phyloP scores from a whole-genome alignment of 116 monocot species.

The Iris pallida region DNA sequence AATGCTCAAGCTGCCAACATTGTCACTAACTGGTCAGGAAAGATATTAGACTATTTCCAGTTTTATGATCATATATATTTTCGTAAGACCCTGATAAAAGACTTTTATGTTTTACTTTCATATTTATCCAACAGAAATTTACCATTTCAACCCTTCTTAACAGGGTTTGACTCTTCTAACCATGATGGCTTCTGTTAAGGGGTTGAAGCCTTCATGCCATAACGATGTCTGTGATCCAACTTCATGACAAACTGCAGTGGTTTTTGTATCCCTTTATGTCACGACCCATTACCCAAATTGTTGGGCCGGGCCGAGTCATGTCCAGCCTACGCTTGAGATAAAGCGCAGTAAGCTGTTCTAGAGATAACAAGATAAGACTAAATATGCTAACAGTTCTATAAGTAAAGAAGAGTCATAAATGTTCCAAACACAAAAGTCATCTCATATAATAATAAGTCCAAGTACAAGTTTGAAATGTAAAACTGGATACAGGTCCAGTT shows the following conservation, averaged over 20 bases:
- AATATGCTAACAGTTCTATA: too few species aligned
- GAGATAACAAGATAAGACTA: too few species aligned
- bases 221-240: slow-evolving; percentile 10
- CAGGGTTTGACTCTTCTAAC: slow-evolving; percentile 16
- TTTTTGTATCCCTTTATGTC: slow-evolving; percentile 14
- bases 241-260: neutral
- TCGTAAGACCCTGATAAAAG: slow-evolving; percentile 25
- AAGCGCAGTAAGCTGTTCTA: too few species aligned
- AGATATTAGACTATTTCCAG: slow-evolving; percentile 45
- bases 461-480: too few species aligned
- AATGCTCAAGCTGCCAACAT: slow-evolving; percentile 38
- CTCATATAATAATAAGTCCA: too few species aligned
- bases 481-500: too few species aligned
- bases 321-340: too few species aligned
- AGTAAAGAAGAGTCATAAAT: too few species aligned
- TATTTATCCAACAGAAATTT: neutral
- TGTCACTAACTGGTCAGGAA: slow-evolving; percentile 58
- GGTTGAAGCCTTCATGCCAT: slow-evolving; percentile 8
- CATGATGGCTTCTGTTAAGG: too few species aligned
- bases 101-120: neutral
- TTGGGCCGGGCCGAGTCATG: too few species aligned
- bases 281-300: too few species aligned
- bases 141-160: neutral
- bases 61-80: slow-evolving; percentile 51
- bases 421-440: too few species aligned